phyloP scores from a whole-genome alignment of 495 filamentous ascomycete genomes.

The Lasiosphaeria hispida region DNA sequence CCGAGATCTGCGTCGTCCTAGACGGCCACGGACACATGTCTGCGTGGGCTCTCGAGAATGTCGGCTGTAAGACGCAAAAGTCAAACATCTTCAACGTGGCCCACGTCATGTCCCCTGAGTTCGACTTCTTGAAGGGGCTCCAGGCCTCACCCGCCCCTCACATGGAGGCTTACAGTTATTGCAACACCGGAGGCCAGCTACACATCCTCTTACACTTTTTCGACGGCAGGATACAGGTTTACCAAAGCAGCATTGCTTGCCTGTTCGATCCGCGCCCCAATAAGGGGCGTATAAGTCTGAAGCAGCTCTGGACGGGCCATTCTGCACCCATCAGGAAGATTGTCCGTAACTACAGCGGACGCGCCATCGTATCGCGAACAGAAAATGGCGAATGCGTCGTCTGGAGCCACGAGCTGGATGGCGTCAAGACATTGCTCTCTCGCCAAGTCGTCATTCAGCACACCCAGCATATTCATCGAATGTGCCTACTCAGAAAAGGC shows the following conservation, averaged over 20 bases:
- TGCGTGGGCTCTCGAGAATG: slow-evolving; percentile 90
- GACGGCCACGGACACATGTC: slow-evolving; percentile 86
- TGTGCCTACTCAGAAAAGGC: slow-evolving; percentile 70
- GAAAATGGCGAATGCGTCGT: slow-evolving; percentile 75
- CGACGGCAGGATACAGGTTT: slow-evolving; percentile 80
- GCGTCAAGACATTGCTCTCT: slow-evolving; percentile 50
- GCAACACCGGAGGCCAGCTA: slow-evolving; percentile 60
- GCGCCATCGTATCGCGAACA: slow-evolving; percentile 78
- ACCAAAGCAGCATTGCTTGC: slow-evolving; percentile 71
- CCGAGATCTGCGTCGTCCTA: slow-evolving; percentile 83
- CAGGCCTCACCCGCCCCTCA: slow-evolving; percentile 43
- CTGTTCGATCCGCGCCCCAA: slow-evolving; percentile 77
- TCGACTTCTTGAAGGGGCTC: slow-evolving; percentile 59
- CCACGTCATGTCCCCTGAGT: slow-evolving; percentile 63
- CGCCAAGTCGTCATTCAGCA: slow-evolving; percentile 70
- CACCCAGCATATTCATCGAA: slow-evolving; percentile 75
- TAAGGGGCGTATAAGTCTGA: slow-evolving; percentile 56
- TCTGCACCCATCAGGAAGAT: slow-evolving; percentile 77
- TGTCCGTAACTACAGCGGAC: slow-evolving; percentile 75
- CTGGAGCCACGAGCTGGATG: slow-evolving; percentile 65
- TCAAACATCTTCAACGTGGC: slow-evolving; percentile 82
- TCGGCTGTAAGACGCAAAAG: slow-evolving; percentile 70
- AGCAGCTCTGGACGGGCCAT: slow-evolving; percentile 79
- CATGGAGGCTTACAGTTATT: slow-evolving; percentile 73
- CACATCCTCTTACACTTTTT: slow-evolving; percentile 83